phyloP scores from a whole-genome alignment of 805 yeast genomes.

The Candida orba region DNA sequence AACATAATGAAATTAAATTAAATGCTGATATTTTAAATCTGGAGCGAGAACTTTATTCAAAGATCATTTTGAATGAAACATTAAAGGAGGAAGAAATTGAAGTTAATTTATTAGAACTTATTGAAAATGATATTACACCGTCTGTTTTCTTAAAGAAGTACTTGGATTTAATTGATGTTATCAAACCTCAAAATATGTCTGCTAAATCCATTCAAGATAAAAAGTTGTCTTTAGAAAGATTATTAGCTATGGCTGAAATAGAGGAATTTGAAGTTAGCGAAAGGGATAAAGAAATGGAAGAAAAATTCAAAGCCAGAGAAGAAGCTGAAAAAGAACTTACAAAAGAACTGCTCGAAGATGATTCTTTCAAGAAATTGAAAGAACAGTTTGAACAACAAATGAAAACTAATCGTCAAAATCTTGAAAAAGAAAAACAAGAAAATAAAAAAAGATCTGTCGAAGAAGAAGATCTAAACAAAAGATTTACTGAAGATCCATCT shows the following conservation, averaged over 20 bases:
- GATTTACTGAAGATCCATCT: not conserved
- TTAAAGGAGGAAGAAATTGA: constrained; percentile 8
- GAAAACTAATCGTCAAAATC: not conserved
- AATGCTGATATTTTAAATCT: not conserved
- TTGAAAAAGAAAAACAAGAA: not conserved
- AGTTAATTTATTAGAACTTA: constrained; percentile 8
- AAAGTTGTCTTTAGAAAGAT: constrained; percentile 7
- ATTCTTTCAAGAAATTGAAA: constrained; percentile 11
- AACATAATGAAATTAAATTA: constrained; percentile 6
- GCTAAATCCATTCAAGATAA: constrained; percentile 4
- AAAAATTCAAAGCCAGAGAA: constrained; percentile 9
- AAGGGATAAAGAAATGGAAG: constrained; percentile 1
- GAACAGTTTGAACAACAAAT: not conserved
- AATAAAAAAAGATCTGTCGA: constrained; percentile 5
- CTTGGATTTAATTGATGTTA: constrained; percentile 6
- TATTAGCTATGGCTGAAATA: constrained; percentile 7
- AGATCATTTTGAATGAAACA: constrained; percentile 10
- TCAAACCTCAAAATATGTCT: constrained; percentile 1
- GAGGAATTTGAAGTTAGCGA: constrained; percentile 6
- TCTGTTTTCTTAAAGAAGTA: constrained; percentile 14
- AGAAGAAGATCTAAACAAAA: not conserved
- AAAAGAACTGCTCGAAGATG: too few species aligned
- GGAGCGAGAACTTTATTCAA: constrained; percentile 12
- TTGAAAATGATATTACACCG: constrained; percentile 12
- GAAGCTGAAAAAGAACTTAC: constrained; percentile 4